phyloP scores from a whole-genome alignment of 73 alveolate species.

The Effrenium voratum region DNA sequence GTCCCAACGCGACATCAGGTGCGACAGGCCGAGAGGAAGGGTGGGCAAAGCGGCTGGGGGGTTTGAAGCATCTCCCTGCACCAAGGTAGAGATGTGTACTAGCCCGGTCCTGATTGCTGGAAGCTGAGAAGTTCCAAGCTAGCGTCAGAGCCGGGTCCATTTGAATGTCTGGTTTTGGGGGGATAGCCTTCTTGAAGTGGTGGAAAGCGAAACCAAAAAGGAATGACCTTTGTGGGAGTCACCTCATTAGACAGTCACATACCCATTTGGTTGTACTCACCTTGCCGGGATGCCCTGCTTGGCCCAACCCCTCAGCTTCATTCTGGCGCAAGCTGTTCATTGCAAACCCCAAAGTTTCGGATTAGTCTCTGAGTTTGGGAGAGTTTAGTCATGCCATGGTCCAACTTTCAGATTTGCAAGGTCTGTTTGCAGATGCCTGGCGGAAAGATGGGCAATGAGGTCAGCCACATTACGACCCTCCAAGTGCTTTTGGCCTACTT shows the following conservation, averaged over 20 bases:
- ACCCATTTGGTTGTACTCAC: background rate
- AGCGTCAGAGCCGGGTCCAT: background rate
- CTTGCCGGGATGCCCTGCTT: background rate
- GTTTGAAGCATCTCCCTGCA: background rate
- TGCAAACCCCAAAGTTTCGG: too few relatives aligned
- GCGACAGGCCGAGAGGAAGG: too few relatives aligned
- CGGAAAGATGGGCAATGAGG: background rate
- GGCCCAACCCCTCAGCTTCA: too few relatives aligned
- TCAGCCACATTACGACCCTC: conserved; percentile 80
- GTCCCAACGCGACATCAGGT: too few relatives aligned
- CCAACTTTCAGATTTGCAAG: too few relatives aligned
- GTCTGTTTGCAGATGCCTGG: background rate
- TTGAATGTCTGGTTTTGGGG: background rate
- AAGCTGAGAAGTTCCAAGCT: background rate
- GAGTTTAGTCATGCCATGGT: too few relatives aligned
- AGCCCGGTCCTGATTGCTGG: conserved; percentile 32
- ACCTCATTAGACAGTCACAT: background rate
- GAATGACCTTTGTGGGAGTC: background rate
- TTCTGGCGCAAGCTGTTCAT: too few relatives aligned
- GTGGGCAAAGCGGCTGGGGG: background rate
- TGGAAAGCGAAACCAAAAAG: too few relatives aligned
- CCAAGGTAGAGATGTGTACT: conserved; percentile 77
- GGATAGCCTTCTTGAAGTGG: background rate
- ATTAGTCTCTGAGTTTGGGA: too few relatives aligned
- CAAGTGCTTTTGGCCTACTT: conserved; percentile 62